These are phyloP conservation scores for Panicum virgatum DNA, from an alignment of 202 grass and related monocot species.

Conservation along the genomic window DNA sequence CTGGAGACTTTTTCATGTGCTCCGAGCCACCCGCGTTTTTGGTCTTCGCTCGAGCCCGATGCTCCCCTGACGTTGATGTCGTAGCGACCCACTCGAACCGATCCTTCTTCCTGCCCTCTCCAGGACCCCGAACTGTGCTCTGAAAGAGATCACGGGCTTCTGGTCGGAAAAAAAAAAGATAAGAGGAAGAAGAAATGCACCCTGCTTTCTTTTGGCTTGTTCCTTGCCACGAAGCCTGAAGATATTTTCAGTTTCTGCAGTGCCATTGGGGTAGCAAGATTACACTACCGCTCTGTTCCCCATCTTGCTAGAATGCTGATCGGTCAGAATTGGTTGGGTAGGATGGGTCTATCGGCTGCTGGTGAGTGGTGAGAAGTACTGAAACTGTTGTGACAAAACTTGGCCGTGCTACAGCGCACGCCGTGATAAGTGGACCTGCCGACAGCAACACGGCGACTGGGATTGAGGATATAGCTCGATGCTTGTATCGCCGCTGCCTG, in stretches of 20 bases:
- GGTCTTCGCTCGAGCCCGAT: neutral
- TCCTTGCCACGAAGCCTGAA: neutral
- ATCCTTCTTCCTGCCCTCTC: neutral
- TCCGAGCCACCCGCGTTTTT: neutral
- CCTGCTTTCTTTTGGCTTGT: neutral
- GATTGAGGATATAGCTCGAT: neutral
- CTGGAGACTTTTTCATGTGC: neutral
- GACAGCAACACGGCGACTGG: neutral
- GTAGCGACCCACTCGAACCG: constrained; percentile 32
- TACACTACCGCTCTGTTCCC: neutral
- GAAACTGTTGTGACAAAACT: neutral
- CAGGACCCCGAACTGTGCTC: neutral
- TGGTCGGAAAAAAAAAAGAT: neutral
- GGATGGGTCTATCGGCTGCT: neutral
- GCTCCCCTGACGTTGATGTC: constrained; percentile 11
- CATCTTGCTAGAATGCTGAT: neutral
- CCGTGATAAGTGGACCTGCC: constrained; percentile 31
- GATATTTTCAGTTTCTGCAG: neutral
- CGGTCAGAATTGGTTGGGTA: constrained; percentile 14
- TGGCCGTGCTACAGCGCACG: neutral
- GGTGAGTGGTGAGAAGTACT: neutral
- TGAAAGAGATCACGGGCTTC: neutral
- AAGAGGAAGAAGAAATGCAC: neutral
- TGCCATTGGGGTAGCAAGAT: neutral
- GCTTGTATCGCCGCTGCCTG: neutral